A percentile compares a stretch with the other conserved stretches of the same genome.
phyloP scores from a whole-genome alignment of 2,329 filamentous ascomycete genomes.

The Pseudogymnoascus verrucosus region DNA sequence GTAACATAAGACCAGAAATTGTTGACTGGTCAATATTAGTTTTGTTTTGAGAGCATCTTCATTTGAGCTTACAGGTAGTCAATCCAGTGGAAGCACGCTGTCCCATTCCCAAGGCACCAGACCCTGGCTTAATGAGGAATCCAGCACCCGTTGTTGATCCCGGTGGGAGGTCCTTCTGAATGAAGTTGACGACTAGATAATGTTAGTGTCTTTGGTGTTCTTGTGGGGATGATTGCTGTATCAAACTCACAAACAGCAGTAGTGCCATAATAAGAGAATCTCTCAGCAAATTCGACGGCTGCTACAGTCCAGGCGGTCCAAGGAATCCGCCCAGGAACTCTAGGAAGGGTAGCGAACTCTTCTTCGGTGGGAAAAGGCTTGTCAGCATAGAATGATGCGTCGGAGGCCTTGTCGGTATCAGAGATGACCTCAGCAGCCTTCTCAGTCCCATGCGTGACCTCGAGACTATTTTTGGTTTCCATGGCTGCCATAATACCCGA shows the following conservation, averaged over 20 bases:
- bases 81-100: constrained; percentile 41
- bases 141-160: constrained; percentile 35
- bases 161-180: background rate
- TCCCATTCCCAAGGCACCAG: constrained; percentile 36
- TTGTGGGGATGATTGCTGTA: background rate
- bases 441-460: constrained; percentile 12
- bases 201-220: constrained; percentile 17
- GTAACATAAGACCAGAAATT: constrained; percentile 44
- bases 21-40: constrained; percentile 30
- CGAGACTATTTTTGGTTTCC: constrained; percentile 14
- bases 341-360: constrained; percentile 50
- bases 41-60: constrained; percentile 18
- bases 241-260: constrained; percentile 50
- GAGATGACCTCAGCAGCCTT: constrained; percentile 11
- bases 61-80: constrained; percentile 27
- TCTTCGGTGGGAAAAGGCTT: constrained; percentile 45
- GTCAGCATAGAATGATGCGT: constrained; percentile 8
- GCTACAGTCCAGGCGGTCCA: constrained; percentile 61
- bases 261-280: constrained; percentile 68
- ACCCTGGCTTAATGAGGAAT: constrained; percentile 25
- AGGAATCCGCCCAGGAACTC: constrained; percentile 54
- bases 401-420: constrained; percentile 7
- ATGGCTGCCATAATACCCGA: constrained; percentile 3
- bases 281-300: constrained; percentile 64
- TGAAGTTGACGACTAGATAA: constrained; percentile 8